A percentile compares a stretch with the other conserved stretches of the same genome.
These are phyloP conservation scores for Fusarium sp. DNA, from an alignment of 2,329 filamentous ascomycete species.

Conservation along the genomic window DNA sequence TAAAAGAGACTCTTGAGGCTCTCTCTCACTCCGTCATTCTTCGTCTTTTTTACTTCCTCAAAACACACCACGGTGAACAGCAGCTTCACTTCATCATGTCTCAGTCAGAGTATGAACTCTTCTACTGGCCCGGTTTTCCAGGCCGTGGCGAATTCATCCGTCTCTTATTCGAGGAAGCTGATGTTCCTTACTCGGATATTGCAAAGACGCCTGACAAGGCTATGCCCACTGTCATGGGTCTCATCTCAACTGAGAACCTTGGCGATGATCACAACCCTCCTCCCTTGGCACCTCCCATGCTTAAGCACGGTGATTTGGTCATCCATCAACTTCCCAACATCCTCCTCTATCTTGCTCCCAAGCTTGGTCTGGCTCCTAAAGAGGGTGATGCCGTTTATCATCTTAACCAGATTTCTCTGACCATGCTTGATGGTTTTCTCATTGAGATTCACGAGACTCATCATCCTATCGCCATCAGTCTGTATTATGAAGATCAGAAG, in stretches of 20 bases:
- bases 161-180: constrained; percentile 77
- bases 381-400: constrained; percentile 61
- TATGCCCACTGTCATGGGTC: constrained; percentile 61
- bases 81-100: constrained; percentile 27
- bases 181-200: constrained; percentile 72
- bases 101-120: constrained; percentile 68
- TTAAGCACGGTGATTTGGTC: constrained; percentile 71
- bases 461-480: constrained; percentile 71
- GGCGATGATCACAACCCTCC: constrained; percentile 73
- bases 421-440: constrained; percentile 76
- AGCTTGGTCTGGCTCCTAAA: constrained; percentile 66
- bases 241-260: constrained; percentile 58
- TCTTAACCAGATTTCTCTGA: constrained; percentile 74
- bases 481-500: constrained; percentile 83
- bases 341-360: constrained; percentile 74
- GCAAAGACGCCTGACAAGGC: constrained; percentile 58
- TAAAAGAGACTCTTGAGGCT: not conserved
- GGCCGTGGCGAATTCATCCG: constrained; percentile 82
- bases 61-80: not conserved
- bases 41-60: not conserved
- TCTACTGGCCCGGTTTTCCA: constrained; percentile 79
- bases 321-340: constrained; percentile 81
- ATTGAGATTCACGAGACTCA: constrained; percentile 82
- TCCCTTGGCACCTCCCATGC: constrained; percentile 73
- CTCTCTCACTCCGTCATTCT: not conserved